These are phyloP conservation scores for Lachnellula suecica DNA, from an alignment of 2,329 filamentous ascomycete species.

Conservation along the genomic window DNA sequence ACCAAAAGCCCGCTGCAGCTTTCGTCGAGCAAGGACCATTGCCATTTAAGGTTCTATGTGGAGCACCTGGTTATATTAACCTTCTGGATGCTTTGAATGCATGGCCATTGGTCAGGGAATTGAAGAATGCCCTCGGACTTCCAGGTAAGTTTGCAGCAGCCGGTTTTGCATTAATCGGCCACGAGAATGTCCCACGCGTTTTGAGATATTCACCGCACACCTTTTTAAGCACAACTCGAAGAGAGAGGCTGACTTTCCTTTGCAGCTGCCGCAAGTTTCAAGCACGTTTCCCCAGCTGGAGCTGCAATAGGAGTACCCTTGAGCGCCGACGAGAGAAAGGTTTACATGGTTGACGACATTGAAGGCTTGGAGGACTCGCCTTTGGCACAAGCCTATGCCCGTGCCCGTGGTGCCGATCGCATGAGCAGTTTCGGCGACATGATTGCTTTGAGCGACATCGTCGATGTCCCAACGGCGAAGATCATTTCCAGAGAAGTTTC, in stretches of 20 bases:
- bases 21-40: conserved; percentile 71
- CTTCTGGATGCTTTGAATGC: conserved; percentile 93
- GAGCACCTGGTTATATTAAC: conserved; percentile 95
- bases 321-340: conserved; percentile 85
- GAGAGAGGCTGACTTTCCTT: too few species aligned
- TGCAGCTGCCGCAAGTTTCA: conserved; percentile 96
- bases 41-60: conserved; percentile 92
- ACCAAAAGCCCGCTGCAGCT: conserved; percentile 94
- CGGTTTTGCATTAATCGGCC: too few species aligned
- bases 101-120: conserved; percentile 95
- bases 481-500: conserved; percentile 98
- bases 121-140: conserved; percentile 82
- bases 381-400: conserved; percentile 92
- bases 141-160: too few species aligned
- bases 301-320: conserved; percentile 91
- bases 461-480: conserved; percentile 90
- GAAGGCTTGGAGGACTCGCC: conserved; percentile 80
- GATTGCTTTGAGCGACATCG: conserved; percentile 87
- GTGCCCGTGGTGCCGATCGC: conserved; percentile 91
- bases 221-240: too few species aligned
- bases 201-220: too few species aligned
- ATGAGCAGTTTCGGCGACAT: conserved; percentile 99
- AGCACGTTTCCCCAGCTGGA: conserved; percentile 96
- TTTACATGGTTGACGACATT: conserved; percentile 98
- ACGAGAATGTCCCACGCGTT: too few species aligned